These are phyloP conservation scores for Pleurotus citrinopileatus DNA, from an alignment of 768 basidiomycete species.

Conservation along the genomic window DNA sequence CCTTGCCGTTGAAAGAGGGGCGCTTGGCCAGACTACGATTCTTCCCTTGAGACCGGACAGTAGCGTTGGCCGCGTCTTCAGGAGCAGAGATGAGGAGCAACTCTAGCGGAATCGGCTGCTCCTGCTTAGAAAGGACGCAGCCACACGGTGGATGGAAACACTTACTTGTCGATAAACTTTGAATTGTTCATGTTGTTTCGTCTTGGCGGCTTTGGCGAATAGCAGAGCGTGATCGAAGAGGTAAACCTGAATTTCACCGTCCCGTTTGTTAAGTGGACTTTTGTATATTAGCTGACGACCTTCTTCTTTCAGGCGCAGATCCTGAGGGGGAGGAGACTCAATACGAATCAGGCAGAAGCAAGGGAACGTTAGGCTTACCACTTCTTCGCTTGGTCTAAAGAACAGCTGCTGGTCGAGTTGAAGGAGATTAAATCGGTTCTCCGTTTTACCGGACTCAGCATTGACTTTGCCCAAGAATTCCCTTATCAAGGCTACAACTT, in stretches of 20 bases:
- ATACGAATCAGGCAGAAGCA: background rate
- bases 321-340: slow-evolving; percentile 38
- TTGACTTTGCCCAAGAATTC: slow-evolving; percentile 89
- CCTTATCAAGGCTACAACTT: slow-evolving; percentile 73
- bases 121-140: background rate
- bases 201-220: slow-evolving; percentile 82
- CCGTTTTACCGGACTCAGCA: slow-evolving; percentile 89
- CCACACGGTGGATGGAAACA: no score
- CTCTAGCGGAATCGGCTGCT: slow-evolving; percentile 93
- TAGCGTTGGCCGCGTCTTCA: slow-evolving; percentile 52
- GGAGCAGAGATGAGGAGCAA: slow-evolving; percentile 79
- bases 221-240: slow-evolving; percentile 95
- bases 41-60: slow-evolving; percentile 28
- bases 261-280: slow-evolving; percentile 85
- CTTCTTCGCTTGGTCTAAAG: slow-evolving; percentile 87
- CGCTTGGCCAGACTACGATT: slow-evolving; percentile 41
- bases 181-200: slow-evolving; percentile 88
- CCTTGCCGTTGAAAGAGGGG: slow-evolving; percentile 31
- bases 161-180: slow-evolving; percentile 91
- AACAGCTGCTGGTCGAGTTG: slow-evolving; percentile 91
- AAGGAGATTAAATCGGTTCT: slow-evolving; percentile 93
- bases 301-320: slow-evolving; percentile 84
- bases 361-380: slow-evolving; percentile 48
- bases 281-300: slow-evolving; percentile 90
- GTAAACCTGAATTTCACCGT: slow-evolving; percentile 90